Percentiles rank a stretch among this genome's conserved stretches.
These are phyloP conservation scores for Fusarium hostae DNA, from an alignment of 2,329 filamentous ascomycete genomes.

Conservation along the genomic window DNA sequence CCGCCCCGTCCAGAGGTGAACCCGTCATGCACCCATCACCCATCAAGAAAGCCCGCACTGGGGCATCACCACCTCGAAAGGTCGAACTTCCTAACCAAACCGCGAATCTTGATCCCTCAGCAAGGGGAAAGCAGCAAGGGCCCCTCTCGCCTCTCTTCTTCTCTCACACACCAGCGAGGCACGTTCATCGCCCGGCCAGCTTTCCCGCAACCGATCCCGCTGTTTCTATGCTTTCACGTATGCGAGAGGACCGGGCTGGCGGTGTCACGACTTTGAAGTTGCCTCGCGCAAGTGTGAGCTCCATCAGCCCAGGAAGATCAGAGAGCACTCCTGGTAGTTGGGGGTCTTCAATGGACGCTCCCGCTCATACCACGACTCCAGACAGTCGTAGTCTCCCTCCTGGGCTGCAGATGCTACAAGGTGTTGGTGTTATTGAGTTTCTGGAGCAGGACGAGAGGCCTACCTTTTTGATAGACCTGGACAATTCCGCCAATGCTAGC, in stretches of 20 bases:
- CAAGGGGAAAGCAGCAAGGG: conserved; percentile 48
- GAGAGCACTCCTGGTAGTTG: conserved; percentile 64
- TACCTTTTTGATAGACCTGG: conserved; percentile 78
- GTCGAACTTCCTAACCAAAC: conserved; percentile 54
- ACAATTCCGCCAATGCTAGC: conserved; percentile 64
- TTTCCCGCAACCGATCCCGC: conserved; percentile 56
- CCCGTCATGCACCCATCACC: conserved; percentile 50
- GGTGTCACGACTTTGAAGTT: conserved; percentile 65
- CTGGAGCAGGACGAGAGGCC: conserved; percentile 81
- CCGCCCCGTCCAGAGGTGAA: conserved; percentile 37
- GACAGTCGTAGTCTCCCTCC: conserved; percentile 61
- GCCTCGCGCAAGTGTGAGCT: conserved; percentile 63
- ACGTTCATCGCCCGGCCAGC: conserved; percentile 52
- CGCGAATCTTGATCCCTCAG: conserved; percentile 38
- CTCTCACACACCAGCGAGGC: conserved; percentile 55
- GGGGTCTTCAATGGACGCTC: conserved; percentile 65
- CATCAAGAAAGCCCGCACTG: conserved; percentile 60
- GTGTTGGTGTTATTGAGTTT: conserved; percentile 76
- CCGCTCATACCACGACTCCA: conserved; percentile 61
- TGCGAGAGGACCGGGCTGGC: conserved; percentile 57
- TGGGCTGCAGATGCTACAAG: conserved; percentile 67
- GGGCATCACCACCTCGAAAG: conserved; percentile 57
- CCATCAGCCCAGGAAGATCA: conserved; percentile 59
- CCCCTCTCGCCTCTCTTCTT: conserved; percentile 65
- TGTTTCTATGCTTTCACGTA: conserved; percentile 59